A percentile compares a stretch with the other conserved stretches of the same genome.
Evolutionary conservation across 805 yeast genomes (phyloP).

Genomic region (Hanseniaspora singularis): DNA sequence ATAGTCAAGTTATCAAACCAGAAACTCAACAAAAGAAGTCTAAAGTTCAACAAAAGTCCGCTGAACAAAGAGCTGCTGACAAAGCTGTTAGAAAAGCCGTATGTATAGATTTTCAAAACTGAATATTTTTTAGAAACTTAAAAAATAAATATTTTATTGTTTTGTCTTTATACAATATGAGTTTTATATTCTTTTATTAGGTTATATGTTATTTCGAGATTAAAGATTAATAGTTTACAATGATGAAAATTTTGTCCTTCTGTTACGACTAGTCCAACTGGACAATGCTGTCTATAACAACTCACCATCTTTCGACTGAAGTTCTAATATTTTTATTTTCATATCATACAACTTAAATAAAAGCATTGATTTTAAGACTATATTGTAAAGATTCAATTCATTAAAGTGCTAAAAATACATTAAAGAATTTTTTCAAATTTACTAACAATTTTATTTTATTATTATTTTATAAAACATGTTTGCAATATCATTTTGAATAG

Average conservation of each 20-base stretch:
- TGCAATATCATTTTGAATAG: conserved; percentile 19
- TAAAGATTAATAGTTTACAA: no score
- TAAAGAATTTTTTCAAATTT: background rate
- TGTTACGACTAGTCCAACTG: conserved; percentile 45
- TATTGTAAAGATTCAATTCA: no score
- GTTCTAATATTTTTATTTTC: no score
- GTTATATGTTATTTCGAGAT: background rate
- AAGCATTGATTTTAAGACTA: no score
- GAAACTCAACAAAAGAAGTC: conserved; percentile 78
- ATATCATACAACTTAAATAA: no score
- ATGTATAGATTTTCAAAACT: conserved; percentile 34
- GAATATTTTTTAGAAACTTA: background rate
- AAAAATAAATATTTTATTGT: background rate
- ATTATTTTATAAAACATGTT: conserved; percentile 16
- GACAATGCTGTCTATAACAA: conserved; percentile 56
- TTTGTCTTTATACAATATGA: conserved; percentile 15
- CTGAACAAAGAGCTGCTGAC: conserved; percentile 69
- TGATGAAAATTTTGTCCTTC: conserved; percentile 40
- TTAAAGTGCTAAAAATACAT: background rate
- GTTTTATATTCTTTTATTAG: background rate
- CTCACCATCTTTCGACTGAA: conserved; percentile 74
- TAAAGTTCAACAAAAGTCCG: conserved; percentile 64
- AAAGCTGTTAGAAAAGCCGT: conserved; percentile 68
- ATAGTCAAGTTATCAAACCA: conserved; percentile 45
- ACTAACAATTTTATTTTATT: conserved; percentile 14